Conservation (phyloP, 768 basidiomycete species). For the Pisolithus tinctorius region DNA sequence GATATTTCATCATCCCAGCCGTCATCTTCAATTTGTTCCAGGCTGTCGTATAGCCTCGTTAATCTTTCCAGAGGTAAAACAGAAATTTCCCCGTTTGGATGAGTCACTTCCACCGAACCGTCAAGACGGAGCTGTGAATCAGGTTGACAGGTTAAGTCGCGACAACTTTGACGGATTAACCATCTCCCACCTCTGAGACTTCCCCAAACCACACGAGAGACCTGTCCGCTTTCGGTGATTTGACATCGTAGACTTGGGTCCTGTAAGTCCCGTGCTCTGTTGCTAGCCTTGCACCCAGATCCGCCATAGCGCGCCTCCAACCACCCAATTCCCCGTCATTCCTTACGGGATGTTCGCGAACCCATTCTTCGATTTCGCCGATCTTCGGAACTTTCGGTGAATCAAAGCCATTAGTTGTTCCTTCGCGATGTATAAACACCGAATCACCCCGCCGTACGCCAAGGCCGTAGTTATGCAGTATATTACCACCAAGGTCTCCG, state of each 20-base stretch:
- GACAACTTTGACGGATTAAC: conserved; percentile 4
- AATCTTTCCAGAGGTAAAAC: conserved; percentile 60
- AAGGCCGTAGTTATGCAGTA: conserved; percentile 48
- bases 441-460: conserved; percentile 82
- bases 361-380: conserved; percentile 79
- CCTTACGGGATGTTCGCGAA: conserved; percentile 49
- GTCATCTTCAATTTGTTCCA: conserved; percentile 73
- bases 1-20: conserved; percentile 41
- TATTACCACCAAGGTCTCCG: conserved; percentile 40
- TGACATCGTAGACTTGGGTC: conserved; percentile 35
- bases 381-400: conserved; percentile 73
- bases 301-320: conserved; percentile 67
- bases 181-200: conserved; percentile 56
- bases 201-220: conserved; percentile 79
- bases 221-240: conserved; percentile 35
- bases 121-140: conserved; percentile 57
- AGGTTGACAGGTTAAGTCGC: not conserved
- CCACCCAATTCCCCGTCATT: conserved; percentile 49
- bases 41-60: conserved; percentile 72
- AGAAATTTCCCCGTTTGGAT: conserved; percentile 48
- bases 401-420: conserved; percentile 64
- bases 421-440: conserved; percentile 70
- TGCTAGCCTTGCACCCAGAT: conserved; percentile 57
- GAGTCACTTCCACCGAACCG: conserved; percentile 65
- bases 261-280: conserved; percentile 34